A percentile compares a stretch with the other conserved stretches of the same genome.
Conservation (phyloP, 2,329 filamentous ascomycete species). For the Cercospora citrullina region DNA sequence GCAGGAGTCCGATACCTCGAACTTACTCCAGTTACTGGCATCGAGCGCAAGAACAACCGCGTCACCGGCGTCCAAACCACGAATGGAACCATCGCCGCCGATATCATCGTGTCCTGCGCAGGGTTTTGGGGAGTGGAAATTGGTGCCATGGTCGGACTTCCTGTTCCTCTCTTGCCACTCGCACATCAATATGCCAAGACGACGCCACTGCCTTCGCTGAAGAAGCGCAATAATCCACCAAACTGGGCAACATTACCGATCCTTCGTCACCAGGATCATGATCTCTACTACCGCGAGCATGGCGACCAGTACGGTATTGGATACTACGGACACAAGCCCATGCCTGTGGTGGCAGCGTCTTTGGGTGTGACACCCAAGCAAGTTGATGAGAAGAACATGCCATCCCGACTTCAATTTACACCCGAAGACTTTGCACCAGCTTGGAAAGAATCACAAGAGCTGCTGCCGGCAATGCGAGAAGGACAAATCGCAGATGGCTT, state of each 20-base stretch:
- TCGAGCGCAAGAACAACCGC: constrained; percentile 50
- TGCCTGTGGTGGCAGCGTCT: constrained; percentile 58
- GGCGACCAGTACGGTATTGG: constrained; percentile 64
- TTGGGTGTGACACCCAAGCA: constrained; percentile 56
- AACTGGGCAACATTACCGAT: constrained; percentile 60
- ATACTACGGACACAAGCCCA: constrained; percentile 63
- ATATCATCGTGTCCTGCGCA: constrained; percentile 63
- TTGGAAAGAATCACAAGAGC: constrained; percentile 57
- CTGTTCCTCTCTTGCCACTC: constrained; percentile 60
- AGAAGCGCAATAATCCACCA: constrained; percentile 45
- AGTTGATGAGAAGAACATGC: constrained; percentile 62
- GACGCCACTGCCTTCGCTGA: constrained; percentile 51
- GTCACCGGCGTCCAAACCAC: constrained; percentile 60
- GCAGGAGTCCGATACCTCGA: constrained; percentile 61
- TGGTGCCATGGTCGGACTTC: constrained; percentile 60
- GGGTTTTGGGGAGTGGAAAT: constrained; percentile 68
- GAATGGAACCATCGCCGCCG: constrained; percentile 54
- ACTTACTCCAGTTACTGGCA: constrained; percentile 58
- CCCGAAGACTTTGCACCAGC: constrained; percentile 61
- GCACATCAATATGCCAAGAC: constrained; percentile 67
- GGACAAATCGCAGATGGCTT: constrained; percentile 60
- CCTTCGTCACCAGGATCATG: constrained; percentile 62
- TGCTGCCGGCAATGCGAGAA: constrained; percentile 56
- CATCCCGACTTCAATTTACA: constrained; percentile 62
- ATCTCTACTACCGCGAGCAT: constrained; percentile 66